phyloP scores from a whole-genome alignment of 768 basidiomycete genomes.

The Pleurotus salmoneostramineus region DNA sequence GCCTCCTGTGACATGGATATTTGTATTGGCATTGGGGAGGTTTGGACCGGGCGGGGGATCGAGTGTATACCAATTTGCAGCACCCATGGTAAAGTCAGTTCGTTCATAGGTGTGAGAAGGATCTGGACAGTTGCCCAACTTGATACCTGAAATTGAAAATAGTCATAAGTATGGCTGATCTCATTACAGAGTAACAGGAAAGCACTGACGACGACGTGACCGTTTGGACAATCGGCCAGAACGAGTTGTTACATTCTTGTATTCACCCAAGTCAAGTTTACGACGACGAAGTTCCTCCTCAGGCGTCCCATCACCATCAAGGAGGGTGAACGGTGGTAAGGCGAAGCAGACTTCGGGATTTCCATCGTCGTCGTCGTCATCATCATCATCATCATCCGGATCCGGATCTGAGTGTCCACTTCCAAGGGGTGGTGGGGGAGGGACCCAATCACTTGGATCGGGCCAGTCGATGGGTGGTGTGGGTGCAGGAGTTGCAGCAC shows the following conservation, averaged over 20 bases:
- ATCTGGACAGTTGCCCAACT: not conserved
- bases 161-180: no score
- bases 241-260: not conserved
- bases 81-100: not conserved
- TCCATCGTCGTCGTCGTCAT: not conserved
- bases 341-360: not conserved
- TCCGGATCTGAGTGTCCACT: not conserved
- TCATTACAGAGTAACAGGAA: not conserved
- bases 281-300: not conserved
- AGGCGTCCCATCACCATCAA: not conserved
- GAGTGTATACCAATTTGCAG: not conserved
- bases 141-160: not conserved
- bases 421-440: not conserved
- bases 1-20: not conserved
- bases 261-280: not conserved
- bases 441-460: not conserved
- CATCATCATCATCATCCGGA: not conserved
- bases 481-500: not conserved
- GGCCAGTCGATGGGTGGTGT: not conserved
- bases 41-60: not conserved
- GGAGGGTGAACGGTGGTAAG: not conserved
- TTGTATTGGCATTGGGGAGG: not conserved
- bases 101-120: no score
- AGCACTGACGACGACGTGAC: not conserved
- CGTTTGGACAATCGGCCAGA: not conserved